Percentiles rank a stretch among this genome's conserved stretches.
These are phyloP conservation scores for Candida maesae DNA, from an alignment of 805 yeast genomes.

Conservation along the genomic window DNA sequence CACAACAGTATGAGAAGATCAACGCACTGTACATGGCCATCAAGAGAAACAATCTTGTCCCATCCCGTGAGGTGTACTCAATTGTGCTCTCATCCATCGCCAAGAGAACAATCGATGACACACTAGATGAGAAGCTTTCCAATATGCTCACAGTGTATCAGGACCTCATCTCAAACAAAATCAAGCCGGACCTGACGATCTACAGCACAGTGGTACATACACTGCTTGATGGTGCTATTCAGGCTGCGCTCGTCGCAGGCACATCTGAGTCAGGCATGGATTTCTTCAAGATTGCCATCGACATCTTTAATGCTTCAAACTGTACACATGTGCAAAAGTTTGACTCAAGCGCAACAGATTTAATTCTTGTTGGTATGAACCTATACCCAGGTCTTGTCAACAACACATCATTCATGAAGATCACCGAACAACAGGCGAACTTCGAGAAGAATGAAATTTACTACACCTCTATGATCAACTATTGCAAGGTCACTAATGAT, in stretches of 20 bases:
- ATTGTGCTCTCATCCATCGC: constrained; percentile 52
- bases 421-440: constrained; percentile 28
- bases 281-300: constrained; percentile 48
- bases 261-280: constrained; percentile 38
- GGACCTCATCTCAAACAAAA: constrained; percentile 49
- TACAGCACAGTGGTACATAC: constrained; percentile 49
- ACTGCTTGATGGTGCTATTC: constrained; percentile 46
- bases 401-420: constrained; percentile 28
- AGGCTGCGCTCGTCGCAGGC: constrained; percentile 35
- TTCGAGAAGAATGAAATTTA: constrained; percentile 30
- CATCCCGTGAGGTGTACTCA: constrained; percentile 50
- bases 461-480: constrained; percentile 37
- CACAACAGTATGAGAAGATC: constrained; percentile 32
- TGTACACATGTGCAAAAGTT: constrained; percentile 41
- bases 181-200: constrained; percentile 55
- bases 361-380: constrained; percentile 43
- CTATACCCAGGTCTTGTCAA: constrained; percentile 35
- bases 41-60: constrained; percentile 41
- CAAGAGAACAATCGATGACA: constrained; percentile 45
- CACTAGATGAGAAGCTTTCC: constrained; percentile 58
- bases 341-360: constrained; percentile 40
- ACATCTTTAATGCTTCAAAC: constrained; percentile 39
- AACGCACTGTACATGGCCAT: constrained; percentile 38
- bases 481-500: constrained; percentile 37
- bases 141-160: constrained; percentile 64